Evolutionary conservation across 768 basidiomycete species (phyloP).

Genomic region (Pleurotus salmoneostramineus): DNA sequence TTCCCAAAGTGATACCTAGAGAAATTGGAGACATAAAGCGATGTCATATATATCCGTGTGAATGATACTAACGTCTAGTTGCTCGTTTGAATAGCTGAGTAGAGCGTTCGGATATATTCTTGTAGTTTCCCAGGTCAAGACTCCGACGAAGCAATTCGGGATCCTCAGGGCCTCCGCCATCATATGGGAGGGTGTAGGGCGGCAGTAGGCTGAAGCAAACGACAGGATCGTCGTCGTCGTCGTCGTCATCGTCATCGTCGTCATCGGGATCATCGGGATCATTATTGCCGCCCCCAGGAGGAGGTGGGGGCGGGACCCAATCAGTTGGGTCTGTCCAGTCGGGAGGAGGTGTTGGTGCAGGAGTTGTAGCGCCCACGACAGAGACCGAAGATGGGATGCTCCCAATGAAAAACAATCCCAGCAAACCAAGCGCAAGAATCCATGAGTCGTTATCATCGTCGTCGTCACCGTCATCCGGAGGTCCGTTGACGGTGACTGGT

Average conservation of each 20-base stretch:
- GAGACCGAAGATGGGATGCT: background rate
- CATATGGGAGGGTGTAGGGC: background rate
- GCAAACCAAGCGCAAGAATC: background rate
- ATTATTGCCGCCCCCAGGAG: background rate
- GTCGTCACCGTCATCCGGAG: background rate
- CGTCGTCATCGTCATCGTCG: background rate
- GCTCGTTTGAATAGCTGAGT: background rate
- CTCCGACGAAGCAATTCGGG: background rate
- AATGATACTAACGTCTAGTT: background rate
- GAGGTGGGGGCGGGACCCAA: background rate
- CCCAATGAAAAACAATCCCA: background rate
- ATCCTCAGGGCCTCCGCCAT: background rate
- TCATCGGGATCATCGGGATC: background rate
- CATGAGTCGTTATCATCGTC: background rate
- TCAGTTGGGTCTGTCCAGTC: background rate
- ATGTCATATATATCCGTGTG: background rate
- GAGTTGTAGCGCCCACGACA: background rate
- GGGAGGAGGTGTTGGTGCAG: background rate
- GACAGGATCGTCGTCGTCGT: background rate
- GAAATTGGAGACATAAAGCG: background rate
- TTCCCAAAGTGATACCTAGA: background rate
- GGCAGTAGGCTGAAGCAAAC: background rate
- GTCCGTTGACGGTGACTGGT: background rate
- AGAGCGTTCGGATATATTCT: background rate
- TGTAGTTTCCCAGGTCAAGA: background rate